Base-by-base conservation (phyloP, 2,329 filamentous ascomycete genomes). In the Xylariales sp. region DNA sequence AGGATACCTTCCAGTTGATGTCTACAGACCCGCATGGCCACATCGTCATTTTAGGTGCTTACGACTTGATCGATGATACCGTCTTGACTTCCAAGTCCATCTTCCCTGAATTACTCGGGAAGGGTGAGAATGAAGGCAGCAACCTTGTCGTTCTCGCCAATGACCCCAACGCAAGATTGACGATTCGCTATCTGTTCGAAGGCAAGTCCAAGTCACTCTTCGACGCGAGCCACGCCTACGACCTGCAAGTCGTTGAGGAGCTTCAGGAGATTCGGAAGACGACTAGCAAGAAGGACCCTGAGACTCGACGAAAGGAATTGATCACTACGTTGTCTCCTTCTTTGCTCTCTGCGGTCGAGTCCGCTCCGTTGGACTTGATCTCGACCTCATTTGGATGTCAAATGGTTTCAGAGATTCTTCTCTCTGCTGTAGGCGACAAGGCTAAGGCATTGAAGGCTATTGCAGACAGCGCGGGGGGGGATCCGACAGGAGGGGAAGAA, bases 51-150 rank as follows among this genome's bases (percentile, higher is more conserved):
- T 74, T 97, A 42, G 76, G 89, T 2, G 88, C 88, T 1, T 89
- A 90, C 59, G 93, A 97, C 55, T 83, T 95, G 36, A 82, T 95
- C 36, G 93, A 98, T 54, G 93, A 98, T 61, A 98, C 93, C 8
- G 90, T 94, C 50, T 73, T 95, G 56, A 87, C 82, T 3, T 75
- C 82, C 38, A 97, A 95, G 68, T 75, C 86, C 22, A 86, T 98
- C 50, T 88, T 95, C 63, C 75, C 87, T 0, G 91, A 97, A 63
- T 72, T 98, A 10, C 67, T 96, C 14, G 86, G 83, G 48, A 86
- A 87, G 55, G 78, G 81, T 46, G 72, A 76, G 18, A 72, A 82
- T 42, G 73, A 74, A 43, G 68, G 74, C 3, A 76, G 84, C 51
- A 84, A 84, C 47, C 69, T 88, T 37, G 65, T 86, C 15, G 74